Conservation (phyloP, 2,329 filamentous ascomycete genomes). For the Drechslera avenae region DNA sequence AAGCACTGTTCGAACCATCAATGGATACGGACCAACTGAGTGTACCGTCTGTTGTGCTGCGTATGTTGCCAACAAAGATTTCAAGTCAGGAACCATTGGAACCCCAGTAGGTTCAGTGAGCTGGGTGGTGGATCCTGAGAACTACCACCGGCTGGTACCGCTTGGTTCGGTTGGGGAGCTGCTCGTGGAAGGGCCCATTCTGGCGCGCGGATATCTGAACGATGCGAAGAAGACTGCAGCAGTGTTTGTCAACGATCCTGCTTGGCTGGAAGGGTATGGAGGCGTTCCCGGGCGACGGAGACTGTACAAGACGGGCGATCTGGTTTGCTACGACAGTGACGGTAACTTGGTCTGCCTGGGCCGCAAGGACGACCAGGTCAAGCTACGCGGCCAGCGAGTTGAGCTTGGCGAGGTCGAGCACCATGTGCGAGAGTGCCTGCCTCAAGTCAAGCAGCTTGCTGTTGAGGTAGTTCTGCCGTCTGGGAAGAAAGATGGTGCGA, state of each 20-base stretch:
- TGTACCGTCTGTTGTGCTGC: background rate
- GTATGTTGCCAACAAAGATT: background rate
- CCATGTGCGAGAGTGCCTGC: background rate
- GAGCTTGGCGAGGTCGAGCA: conserved; percentile 21
- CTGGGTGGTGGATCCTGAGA: conserved; percentile 32
- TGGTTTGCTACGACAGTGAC: conserved; percentile 8
- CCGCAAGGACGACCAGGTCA: conserved; percentile 24
- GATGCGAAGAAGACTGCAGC: conserved; percentile 8
- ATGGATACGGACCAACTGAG: conserved; percentile 26
- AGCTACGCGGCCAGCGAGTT: conserved; percentile 21
- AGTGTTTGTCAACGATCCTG: conserved; percentile 36
- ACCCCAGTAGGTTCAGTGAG: conserved; percentile 36
- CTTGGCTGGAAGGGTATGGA: background rate
- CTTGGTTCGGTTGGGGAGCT: conserved; percentile 51
- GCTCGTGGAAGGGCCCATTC: conserved; percentile 60
- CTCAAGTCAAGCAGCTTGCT: background rate
- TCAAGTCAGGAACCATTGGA: background rate
- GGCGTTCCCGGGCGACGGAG: background rate
- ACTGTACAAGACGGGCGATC: conserved; percentile 1
- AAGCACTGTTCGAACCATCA: conserved; percentile 9
- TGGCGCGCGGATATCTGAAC: conserved; percentile 36
- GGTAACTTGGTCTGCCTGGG: conserved; percentile 15
- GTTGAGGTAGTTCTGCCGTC: background rate
- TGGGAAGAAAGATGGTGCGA: background rate
- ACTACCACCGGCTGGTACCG: conserved; percentile 21